phyloP scores from a whole-genome alignment of 371 early-diverging fungal species.

The Zychaea mexicana region DNA sequence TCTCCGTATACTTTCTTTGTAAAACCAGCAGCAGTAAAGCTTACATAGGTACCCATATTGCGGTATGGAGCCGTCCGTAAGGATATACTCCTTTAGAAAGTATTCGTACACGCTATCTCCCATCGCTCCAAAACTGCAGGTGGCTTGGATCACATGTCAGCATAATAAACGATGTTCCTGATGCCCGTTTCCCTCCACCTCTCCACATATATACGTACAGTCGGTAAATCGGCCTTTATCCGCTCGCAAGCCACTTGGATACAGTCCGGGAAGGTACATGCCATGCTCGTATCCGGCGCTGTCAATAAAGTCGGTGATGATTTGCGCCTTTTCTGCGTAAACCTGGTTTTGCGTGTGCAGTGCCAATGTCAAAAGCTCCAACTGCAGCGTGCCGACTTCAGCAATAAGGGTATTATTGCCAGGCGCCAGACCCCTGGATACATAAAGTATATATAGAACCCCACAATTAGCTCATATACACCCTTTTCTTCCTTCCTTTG shows the following conservation, averaged over 20 bases:
- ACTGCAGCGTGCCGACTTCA: constrained; percentile 84
- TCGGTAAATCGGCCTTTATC: constrained; percentile 42
- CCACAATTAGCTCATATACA: not conserved
- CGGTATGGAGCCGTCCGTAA: constrained; percentile 51
- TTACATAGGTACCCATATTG: constrained; percentile 61
- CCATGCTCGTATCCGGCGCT: constrained; percentile 39
- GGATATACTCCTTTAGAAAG: constrained; percentile 71
- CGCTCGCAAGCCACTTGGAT: constrained; percentile 43
- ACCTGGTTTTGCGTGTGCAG: constrained; percentile 67
- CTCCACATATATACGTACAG: constrained; percentile 21
- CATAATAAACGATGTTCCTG: not conserved
- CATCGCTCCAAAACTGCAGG: constrained; percentile 51
- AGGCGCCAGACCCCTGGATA: constrained; percentile 18
- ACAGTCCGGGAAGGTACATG: constrained; percentile 58
- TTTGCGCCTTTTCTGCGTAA: constrained; percentile 60
- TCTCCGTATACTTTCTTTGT: no score
- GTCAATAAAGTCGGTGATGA: constrained; percentile 50
- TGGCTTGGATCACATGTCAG: constrained; percentile 18
- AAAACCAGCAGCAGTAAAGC: no score
- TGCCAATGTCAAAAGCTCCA: constrained; percentile 86
- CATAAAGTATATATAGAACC: not conserved
- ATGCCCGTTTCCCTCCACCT: no score
- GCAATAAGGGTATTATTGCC: constrained; percentile 55
- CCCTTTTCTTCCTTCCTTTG: not conserved
- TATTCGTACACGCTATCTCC: constrained; percentile 67